Conservation (phyloP, 768 basidiomycete genomes). For the Lentinula sp. region DNA sequence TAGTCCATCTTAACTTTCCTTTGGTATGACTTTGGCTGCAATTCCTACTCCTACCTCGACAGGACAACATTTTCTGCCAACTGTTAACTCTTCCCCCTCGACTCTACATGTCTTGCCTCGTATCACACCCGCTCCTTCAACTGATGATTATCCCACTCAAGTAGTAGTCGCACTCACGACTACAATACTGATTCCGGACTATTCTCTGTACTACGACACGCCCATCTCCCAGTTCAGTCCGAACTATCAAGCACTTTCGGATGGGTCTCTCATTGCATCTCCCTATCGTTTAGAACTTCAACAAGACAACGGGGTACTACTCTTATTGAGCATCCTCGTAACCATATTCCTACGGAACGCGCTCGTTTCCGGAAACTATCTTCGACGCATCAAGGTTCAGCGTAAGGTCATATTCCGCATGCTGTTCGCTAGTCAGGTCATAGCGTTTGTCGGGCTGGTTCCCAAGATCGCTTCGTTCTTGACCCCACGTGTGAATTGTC, state of each 20-base stretch:
- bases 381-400: conserved; percentile 49
- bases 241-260: conserved; percentile 35
- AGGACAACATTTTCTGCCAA: not conserved
- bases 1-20: not conserved
- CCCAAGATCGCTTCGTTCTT: conserved; percentile 44
- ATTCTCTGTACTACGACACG: conserved; percentile 32
- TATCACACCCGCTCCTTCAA: conserved; percentile 24
- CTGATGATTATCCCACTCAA: conserved; percentile 28
- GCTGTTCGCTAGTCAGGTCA: conserved; percentile 47
- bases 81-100: not conserved
- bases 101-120: conserved; percentile 23
- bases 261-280: conserved; percentile 55
- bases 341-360: conserved; percentile 51
- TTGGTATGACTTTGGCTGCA: conserved; percentile 4
- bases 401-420: conserved; percentile 54
- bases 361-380: conserved; percentile 40
- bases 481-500: conserved; percentile 32
- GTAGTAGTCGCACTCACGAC: conserved; percentile 48
- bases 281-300: conserved; percentile 37
- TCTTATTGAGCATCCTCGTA: conserved; percentile 42
- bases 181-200: conserved; percentile 42
- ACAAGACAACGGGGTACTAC: conserved; percentile 33
- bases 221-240: conserved; percentile 43
- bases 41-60: conserved; percentile 13
- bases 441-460: conserved; percentile 39